A percentile compares a stretch with the other conserved stretches of the same genome.
phyloP scores from a whole-genome alignment of 1,284 basidiomycete species.

The Flammula alnicola region DNA sequence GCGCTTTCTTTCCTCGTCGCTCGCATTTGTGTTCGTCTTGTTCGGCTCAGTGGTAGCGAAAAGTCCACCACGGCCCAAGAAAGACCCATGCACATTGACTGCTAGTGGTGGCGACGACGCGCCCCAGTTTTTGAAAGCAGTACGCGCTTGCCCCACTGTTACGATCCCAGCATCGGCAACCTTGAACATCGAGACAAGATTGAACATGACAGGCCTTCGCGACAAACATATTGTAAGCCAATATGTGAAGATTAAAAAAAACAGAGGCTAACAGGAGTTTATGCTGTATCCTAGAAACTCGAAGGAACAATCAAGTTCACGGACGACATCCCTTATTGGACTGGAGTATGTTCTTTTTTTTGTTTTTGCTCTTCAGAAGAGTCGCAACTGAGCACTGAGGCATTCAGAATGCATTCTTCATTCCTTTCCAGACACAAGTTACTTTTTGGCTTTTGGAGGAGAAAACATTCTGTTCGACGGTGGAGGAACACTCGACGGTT shows the following conservation, averaged over 20 bases:
- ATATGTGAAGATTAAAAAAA: no score
- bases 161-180: conserved; percentile 50
- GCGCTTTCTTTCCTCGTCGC: conserved; percentile 13
- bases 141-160: conserved; percentile 48
- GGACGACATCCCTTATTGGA: conserved; percentile 58
- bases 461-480: conserved; percentile 59
- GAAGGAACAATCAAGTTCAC: conserved; percentile 56
- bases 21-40: conserved; percentile 6
- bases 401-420: conserved; percentile 52
- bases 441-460: conserved; percentile 69
- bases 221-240: conserved; percentile 55
- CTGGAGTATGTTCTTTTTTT: conserved; percentile 38
- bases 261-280: background rate
- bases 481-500: conserved; percentile 64
- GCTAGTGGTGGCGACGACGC: conserved; percentile 58
- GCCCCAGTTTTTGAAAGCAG: conserved; percentile 51
- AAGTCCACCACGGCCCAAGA: conserved; percentile 4
- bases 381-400: background rate
- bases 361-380: background rate
- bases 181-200: conserved; percentile 51
- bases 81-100: conserved; percentile 39
- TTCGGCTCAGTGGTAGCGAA: conserved; percentile 12
- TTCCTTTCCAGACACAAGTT: conserved; percentile 60
- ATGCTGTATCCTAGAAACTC: conserved; percentile 43
- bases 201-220: conserved; percentile 57